phyloP scores from a whole-genome alignment of 495 filamentous ascomycete genomes.

The Darksidea phi region DNA sequence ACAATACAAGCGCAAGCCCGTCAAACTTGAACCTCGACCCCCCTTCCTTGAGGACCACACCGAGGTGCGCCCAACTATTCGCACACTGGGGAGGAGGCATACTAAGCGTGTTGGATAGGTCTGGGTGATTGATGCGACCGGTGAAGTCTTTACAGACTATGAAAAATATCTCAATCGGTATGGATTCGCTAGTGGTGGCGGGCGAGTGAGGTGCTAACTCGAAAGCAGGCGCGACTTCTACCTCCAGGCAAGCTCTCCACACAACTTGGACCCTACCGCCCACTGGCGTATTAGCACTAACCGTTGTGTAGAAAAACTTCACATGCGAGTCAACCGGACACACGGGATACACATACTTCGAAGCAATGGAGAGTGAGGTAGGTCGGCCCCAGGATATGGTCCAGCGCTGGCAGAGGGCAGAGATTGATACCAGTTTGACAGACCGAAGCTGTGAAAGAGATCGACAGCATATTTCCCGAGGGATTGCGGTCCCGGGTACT shows the following conservation, averaged over 20 bases:
- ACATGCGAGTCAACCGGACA: slow-evolving; percentile 95
- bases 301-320: slow-evolving; percentile 65
- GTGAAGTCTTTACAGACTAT: slow-evolving; percentile 85
- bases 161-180: slow-evolving; percentile 82
- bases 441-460: slow-evolving; percentile 81
- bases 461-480: slow-evolving; percentile 89
- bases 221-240: slow-evolving; percentile 80
- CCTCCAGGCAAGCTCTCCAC: slow-evolving; percentile 63
- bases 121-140: slow-evolving; percentile 86
- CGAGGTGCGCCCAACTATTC: slow-evolving; percentile 57
- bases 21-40: slow-evolving; percentile 73
- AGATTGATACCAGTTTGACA: slow-evolving; percentile 40
- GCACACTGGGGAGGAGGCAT: background rate
- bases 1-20: slow-evolving; percentile 92
- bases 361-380: slow-evolving; percentile 92
- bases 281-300: slow-evolving; percentile 14
- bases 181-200: background rate
- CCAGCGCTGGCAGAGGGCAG: background rate
- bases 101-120: slow-evolving; percentile 56
- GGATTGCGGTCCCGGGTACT: slow-evolving; percentile 87
- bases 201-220: slow-evolving; percentile 2
- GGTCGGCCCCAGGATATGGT: slow-evolving; percentile 23
- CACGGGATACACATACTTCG: slow-evolving; percentile 89
- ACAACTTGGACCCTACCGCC: background rate
- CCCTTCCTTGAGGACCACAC: slow-evolving; percentile 73